Percentiles rank a stretch among this genome's conserved stretches.
Conservation (phyloP, 495 filamentous ascomycete species). For the Delitschia confertaspora region DNA sequence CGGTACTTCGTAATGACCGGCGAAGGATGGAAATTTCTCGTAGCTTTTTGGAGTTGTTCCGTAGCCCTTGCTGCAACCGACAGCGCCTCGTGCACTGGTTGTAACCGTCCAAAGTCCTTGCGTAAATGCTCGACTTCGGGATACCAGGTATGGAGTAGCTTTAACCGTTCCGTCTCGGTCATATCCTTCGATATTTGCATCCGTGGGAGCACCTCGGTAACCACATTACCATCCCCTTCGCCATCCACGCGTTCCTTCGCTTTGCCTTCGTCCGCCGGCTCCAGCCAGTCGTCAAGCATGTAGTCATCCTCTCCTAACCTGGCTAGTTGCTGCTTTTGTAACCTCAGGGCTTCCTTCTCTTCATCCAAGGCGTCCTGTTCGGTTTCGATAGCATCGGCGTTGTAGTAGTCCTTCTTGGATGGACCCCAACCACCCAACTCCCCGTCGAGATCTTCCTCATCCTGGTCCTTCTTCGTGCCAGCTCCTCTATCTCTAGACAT, state of each 20-base stretch:
- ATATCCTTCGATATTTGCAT: slow-evolving; percentile 72
- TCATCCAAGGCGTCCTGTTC: slow-evolving; percentile 88
- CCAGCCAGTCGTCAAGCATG: slow-evolving; percentile 76
- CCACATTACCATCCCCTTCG: slow-evolving; percentile 40
- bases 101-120: slow-evolving; percentile 67
- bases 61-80: slow-evolving; percentile 48
- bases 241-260: no score
- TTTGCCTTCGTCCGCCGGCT: slow-evolving; percentile 40
- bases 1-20: slow-evolving; percentile 61
- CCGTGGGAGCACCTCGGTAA: slow-evolving; percentile 78
- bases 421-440: slow-evolving; percentile 79
- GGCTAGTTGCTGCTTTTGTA: slow-evolving; percentile 82
- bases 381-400: slow-evolving; percentile 81
- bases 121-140: slow-evolving; percentile 84
- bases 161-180: slow-evolving; percentile 62
- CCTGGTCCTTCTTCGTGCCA: slow-evolving; percentile 27
- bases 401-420: slow-evolving; percentile 83
- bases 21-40: neutral
- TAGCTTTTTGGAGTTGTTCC: slow-evolving; percentile 34
- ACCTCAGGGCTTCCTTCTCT: slow-evolving; percentile 73
- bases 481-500: slow-evolving; percentile 39
- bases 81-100: slow-evolving; percentile 52
- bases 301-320: slow-evolving; percentile 85
- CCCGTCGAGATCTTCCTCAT: slow-evolving; percentile 46
- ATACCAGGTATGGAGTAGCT: slow-evolving; percentile 68